Evolutionary conservation across 129 eudicot species (phyloP).

Genomic region (Cynara cardunculus): DNA sequence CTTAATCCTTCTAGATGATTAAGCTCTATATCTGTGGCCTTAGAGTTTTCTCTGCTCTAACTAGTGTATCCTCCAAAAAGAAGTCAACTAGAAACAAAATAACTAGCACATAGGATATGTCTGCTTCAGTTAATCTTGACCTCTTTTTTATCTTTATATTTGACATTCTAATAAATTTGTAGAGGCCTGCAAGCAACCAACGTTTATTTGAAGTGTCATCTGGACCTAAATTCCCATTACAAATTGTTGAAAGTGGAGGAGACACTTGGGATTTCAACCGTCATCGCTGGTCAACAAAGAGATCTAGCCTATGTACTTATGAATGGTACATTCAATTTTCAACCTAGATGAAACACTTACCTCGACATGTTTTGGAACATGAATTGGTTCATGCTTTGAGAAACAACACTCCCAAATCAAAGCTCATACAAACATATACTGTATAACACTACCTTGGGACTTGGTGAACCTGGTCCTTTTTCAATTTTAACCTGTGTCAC

Average conservation of each 20-base stretch:
- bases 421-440: not conserved
- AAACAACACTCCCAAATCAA: not conserved
- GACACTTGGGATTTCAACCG: constrained; percentile 71
- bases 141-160: not conserved
- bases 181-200: constrained; percentile 42
- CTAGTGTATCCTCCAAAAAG: too few species aligned
- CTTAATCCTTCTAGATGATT: too few species aligned
- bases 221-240: constrained; percentile 31
- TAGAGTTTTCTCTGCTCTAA: too few species aligned
- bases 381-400: too few species aligned
- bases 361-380: not conserved
- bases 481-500: not conserved
- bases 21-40: too few species aligned
- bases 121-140: not conserved
- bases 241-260: constrained; percentile 50
- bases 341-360: not conserved
- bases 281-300: constrained; percentile 74
- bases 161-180: not conserved
- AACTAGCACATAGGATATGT: not conserved
- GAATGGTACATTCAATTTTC: constrained; percentile 46
- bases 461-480: not conserved
- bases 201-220: constrained; percentile 23
- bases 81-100: not conserved
- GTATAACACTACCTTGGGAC: too few species aligned
- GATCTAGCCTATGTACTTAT: constrained; percentile 60